phyloP scores from a whole-genome alignment of 495 filamentous ascomycete genomes.

The Endocarpon pusillum region DNA sequence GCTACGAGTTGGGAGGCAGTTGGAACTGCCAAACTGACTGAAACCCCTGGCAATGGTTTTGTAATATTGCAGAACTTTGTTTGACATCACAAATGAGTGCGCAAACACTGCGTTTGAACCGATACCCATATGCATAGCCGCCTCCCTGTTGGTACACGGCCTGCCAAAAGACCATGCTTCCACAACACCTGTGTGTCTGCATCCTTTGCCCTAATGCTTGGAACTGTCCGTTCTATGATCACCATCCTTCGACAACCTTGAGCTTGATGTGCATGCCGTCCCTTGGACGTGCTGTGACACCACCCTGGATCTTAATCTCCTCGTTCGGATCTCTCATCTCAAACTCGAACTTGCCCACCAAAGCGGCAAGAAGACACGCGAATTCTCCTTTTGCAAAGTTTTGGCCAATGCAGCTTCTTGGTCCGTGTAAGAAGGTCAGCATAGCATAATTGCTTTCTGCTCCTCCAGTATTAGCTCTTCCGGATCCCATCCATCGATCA shows the following conservation, averaged over 20 bases:
- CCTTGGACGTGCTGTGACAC: slow-evolving; percentile 43
- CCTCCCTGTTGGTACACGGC: too few relatives aligned
- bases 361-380: slow-evolving; percentile 58
- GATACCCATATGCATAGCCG: too few relatives aligned
- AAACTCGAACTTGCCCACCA: slow-evolving; percentile 55
- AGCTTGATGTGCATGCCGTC: slow-evolving; percentile 46
- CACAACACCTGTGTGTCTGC: too few relatives aligned
- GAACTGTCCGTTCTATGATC: too few relatives aligned
- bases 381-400: slow-evolving; percentile 74
- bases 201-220: too few relatives aligned
- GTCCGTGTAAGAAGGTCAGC: slow-evolving; percentile 72
- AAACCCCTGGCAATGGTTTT: too few relatives aligned
- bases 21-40: too few relatives aligned
- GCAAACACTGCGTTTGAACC: too few relatives aligned
- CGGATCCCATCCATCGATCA: slow-evolving; percentile 54
- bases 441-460: slow-evolving; percentile 53
- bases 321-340: slow-evolving; percentile 40
- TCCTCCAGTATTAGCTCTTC: slow-evolving; percentile 30
- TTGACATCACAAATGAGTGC: too few relatives aligned
- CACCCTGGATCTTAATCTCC: slow-evolving; percentile 39
- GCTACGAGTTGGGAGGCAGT: too few relatives aligned
- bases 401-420: slow-evolving; percentile 64
- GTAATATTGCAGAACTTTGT: too few relatives aligned
- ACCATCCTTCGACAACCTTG: slow-evolving; percentile 52
- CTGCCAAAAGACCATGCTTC: too few relatives aligned